Base-by-base conservation (phyloP, 2,329 filamentous ascomycete genomes). In the Penicillium concentricum region DNA sequence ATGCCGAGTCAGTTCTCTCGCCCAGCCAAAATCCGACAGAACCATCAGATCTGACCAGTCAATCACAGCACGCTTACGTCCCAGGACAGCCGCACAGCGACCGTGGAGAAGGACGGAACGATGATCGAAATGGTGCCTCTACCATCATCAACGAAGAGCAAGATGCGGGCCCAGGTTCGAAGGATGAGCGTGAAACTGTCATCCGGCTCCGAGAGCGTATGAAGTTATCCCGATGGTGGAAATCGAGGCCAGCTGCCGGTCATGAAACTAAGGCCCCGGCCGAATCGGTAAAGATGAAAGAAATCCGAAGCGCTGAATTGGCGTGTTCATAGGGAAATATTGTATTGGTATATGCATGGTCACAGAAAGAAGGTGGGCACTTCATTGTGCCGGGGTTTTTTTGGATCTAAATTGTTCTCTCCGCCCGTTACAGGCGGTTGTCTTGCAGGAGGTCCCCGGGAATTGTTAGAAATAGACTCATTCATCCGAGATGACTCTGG, bases 301-400 rank as follows among this genome's bases (percentile, higher is more conserved):
- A 54, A 34, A 41, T 35, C 13, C 13, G 41, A 43, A 54, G 37
- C 35, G n/a, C 50, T 24, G 30, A 22, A 43, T 30, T 28, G 35
- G 46, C 20, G 7, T 44, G 20, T 24, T 51, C 15, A 18, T 42
- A 57, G 46, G 43, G 39, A 48, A 35, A 41, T 39, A 51, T 30
- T 54, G 50, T 22, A 22, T 41, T 50, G 41, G 8, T 38, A n/a
- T 7, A 38, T 41, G 47, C 15, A 43, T 46, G 13, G 54, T 76
- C 68, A 77, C 34, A 75, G 58, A 43, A 78, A 56, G 67, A 78
- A 79, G 47, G 74, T 78, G 37, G 77, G 77, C 43, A 79, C 74
- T 64, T 78, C 74, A 56, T 73, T 74, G 37, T 76, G 70, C 42
- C 73, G 70, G 32, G 72, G 70, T 62, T 72, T 73, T 57, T 74